These are phyloP conservation scores for Parastagonospora nodorum DNA, from an alignment of 2,329 filamentous ascomycete genomes.

Conservation along the genomic window DNA sequence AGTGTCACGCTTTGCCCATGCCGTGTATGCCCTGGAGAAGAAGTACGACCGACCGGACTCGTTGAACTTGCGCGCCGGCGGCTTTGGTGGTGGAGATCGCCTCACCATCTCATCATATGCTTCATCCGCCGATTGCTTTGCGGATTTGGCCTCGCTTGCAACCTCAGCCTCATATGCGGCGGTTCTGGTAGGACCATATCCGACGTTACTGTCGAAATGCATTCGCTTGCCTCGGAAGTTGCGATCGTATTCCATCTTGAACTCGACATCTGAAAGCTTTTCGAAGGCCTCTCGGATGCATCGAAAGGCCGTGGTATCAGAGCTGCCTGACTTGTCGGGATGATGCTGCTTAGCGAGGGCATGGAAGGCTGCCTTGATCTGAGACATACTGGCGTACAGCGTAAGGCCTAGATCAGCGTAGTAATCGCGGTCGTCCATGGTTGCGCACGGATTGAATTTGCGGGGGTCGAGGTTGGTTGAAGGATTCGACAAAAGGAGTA, in stretches of 20 bases:
- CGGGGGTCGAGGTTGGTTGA: neutral
- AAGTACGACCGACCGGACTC: constrained; percentile 7
- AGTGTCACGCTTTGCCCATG: constrained; percentile 4
- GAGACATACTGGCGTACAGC: constrained; percentile 74
- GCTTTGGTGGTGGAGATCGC: constrained; percentile 9
- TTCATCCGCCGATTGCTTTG: neutral
- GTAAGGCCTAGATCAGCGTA: constrained; percentile 82
- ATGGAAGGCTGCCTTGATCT: constrained; percentile 97
- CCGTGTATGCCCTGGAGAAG: constrained; percentile 1
- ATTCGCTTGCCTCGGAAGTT: neutral
- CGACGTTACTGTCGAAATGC: neutral
- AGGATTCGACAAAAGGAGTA: neutral
- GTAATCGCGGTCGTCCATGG: constrained; percentile 65
- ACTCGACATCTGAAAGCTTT: constrained; percentile 10
- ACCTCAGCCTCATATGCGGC: neutral
- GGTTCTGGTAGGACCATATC: neutral
- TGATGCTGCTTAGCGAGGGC: constrained; percentile 93
- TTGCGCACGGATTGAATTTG: neutral
- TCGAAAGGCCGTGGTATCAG: constrained; percentile 13
- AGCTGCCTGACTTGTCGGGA: constrained; percentile 84
- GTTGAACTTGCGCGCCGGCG: constrained; percentile 4
- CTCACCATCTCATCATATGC: neutral
- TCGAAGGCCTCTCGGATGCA: constrained; percentile 19
- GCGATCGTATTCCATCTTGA: constrained; percentile 12
- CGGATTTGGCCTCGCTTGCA: neutral